Conservation (phyloP, 805 yeast genomes). For the Saccharomycopsis olivae region DNA sequence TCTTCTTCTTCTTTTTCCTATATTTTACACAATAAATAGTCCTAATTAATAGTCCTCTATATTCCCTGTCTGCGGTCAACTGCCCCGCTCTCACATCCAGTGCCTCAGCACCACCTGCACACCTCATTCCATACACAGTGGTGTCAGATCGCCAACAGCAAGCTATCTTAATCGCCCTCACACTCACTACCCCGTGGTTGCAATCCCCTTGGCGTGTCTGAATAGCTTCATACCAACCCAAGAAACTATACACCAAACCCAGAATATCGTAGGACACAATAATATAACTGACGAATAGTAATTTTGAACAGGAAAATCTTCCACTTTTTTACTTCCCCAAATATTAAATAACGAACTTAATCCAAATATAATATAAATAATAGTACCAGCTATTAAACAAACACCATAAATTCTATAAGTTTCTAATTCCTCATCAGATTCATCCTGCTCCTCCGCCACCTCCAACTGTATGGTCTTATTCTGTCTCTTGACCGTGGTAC, state of each 20-base stretch:
- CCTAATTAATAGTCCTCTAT: too few species aligned
- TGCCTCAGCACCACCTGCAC: too few species aligned
- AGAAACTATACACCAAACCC: conserved; percentile 62
- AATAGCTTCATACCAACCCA: conserved; percentile 76
- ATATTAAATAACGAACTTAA: conserved; percentile 13
- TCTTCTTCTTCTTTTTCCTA: background rate
- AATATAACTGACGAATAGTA: conserved; percentile 26
- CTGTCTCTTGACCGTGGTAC: too few species aligned
- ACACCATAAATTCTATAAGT: conserved; percentile 8
- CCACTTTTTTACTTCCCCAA: background rate
- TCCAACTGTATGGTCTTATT: background rate
- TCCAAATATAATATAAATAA: conserved; percentile 7
- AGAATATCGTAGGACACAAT: conserved; percentile 27
- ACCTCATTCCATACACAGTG: too few species aligned
- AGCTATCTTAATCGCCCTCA: too few species aligned
- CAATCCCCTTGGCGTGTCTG: conserved; percentile 61
- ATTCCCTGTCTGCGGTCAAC: too few species aligned
- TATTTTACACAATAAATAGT: too few species aligned
- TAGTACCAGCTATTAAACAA: conserved; percentile 3
- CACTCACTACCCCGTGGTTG: too few species aligned
- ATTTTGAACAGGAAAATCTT: conserved; percentile 28
- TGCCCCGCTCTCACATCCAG: too few species aligned
- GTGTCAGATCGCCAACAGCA: too few species aligned
- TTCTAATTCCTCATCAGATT: background rate
- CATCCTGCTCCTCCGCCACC: background rate